Base-by-base conservation (phyloP, 148 eudicot species). In the Heliamphora exappendiculata region DNA sequence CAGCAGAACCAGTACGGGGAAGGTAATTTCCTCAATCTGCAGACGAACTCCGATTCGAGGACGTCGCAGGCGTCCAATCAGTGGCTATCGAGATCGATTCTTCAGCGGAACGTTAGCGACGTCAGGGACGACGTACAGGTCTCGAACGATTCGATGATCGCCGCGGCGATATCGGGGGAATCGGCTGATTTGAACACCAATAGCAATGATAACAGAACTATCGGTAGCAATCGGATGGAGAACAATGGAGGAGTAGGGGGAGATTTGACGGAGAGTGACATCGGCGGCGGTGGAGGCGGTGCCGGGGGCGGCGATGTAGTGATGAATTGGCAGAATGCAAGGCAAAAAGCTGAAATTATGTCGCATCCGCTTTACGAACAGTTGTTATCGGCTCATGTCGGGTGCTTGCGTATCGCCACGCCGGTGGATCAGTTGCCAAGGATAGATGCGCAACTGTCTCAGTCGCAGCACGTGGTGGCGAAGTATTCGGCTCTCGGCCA, bases 401-500 rank as follows among this genome's bases (percentile, higher is more conserved):
- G 93, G 58, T 93, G 98, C 73, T 73, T 93, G 50, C 78, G 93
- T 19, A 87, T 93, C 24, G 96, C 98, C 0, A 93, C 98, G 19
- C 98, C 97, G 41, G 93, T 93, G 42, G 98, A 93, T 82, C 98
- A 93, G 89, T 80, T 93, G 72, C 97, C 91, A 14, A 86, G 93
- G 77, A 91, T 93, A 68, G 96, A 91, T 34, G 92, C 96, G 16
- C 98, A 93, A 86, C 84, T 93, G 28, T 83, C 86, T 17, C 98
- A 85, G 81, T 86, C 92, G 47, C 94, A 91, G 76, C 84, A 85
- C 39, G 96, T 93, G 12, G 87, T 93, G 24, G 85, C 87, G 3
- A 91, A 91, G 78, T 93, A 93, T 54, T 84, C 91, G 1, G 82
- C 75, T 19, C 77, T 84, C 24, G 85, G 85, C 12, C 75, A 78